A percentile compares a stretch with the other conserved stretches of the same genome.
Evolutionary conservation across 2,329 filamentous ascomycete genomes (phyloP).

Genomic region (Diaporthe longicolla): DNA sequence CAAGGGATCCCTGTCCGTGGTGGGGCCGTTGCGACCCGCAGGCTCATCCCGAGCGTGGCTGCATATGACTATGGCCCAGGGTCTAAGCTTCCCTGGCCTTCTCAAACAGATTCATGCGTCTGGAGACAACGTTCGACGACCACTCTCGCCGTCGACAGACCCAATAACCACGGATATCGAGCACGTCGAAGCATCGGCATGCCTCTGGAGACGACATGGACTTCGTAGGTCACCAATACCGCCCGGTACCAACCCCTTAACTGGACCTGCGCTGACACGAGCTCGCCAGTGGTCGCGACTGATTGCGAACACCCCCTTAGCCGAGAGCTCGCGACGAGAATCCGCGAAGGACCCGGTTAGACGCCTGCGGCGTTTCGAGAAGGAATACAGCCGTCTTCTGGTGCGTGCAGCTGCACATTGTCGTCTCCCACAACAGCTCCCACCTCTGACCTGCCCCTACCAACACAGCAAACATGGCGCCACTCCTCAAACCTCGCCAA

Average conservation of each 20-base stretch:
- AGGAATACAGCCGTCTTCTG: constrained; percentile 74
- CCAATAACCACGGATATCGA: background rate
- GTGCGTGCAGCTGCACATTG: constrained; percentile 55
- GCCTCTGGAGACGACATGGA: constrained; percentile 43
- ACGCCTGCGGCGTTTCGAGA: constrained; percentile 76
- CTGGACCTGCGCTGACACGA: constrained; percentile 40
- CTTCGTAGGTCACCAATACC: constrained; percentile 40
- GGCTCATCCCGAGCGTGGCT: constrained; percentile 32
- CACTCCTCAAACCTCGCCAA: constrained; percentile 71
- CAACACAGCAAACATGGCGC: constrained; percentile 69
- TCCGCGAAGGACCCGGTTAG: constrained; percentile 74
- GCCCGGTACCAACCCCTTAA: background rate
- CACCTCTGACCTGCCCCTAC: constrained; percentile 40
- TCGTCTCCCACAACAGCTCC: background rate
- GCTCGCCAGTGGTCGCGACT: constrained; percentile 74
- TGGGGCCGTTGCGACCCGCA: constrained; percentile 28
- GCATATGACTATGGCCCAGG: constrained; percentile 31
- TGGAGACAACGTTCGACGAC: constrained; percentile 35
- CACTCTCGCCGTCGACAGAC: background rate
- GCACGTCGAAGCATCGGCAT: constrained; percentile 39
- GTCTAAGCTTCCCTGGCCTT: constrained; percentile 29
- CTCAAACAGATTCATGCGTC: constrained; percentile 36
- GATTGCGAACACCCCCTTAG: constrained; percentile 73
- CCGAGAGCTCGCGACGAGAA: constrained; percentile 69
- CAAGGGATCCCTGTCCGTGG: constrained; percentile 20